phyloP scores from a whole-genome alignment of 2,329 filamentous ascomycete genomes.

The Ilyonectria sp. region DNA sequence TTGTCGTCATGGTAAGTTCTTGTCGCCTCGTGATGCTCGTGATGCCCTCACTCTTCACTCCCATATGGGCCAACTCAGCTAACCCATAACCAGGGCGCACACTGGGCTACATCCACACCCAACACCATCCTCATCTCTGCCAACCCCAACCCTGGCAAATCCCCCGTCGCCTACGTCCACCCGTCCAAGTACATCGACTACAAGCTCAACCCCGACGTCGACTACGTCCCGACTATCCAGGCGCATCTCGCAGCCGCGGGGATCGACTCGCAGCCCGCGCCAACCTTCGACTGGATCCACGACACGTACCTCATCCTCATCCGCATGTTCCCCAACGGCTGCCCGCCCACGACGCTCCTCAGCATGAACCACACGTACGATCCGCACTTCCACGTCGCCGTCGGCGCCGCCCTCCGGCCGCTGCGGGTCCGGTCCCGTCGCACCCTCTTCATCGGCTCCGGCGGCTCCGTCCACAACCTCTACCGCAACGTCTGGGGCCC shows the following conservation, averaged over 20 bases:
- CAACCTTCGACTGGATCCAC: conserved; percentile 79
- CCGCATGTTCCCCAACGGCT: conserved; percentile 77
- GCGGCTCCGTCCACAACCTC: conserved; percentile 79
- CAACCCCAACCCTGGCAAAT: conserved; percentile 73
- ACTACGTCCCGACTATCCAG: conserved; percentile 30
- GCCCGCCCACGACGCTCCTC: conserved; percentile 72
- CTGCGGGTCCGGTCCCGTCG: conserved; percentile 21
- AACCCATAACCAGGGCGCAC: conserved; percentile 66
- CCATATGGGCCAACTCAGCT: neutral
- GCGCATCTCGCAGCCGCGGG: conserved; percentile 19
- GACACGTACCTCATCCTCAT: conserved; percentile 79
- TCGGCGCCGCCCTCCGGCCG: conserved; percentile 36
- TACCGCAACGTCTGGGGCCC: conserved; percentile 77
- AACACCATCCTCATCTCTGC: conserved; percentile 69
- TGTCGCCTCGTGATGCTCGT: neutral
- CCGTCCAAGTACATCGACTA: conserved; percentile 76
- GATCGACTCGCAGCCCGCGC: conserved; percentile 18
- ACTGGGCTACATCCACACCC: conserved; percentile 71
- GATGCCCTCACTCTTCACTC: neutral
- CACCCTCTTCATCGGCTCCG: conserved; percentile 69
- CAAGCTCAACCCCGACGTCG: conserved; percentile 72
- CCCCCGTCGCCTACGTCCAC: conserved; percentile 77
- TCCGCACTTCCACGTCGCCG: conserved; percentile 43
- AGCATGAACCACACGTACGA: conserved; percentile 45
- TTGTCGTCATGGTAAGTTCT: conserved; percentile 41